Percentiles rank a stretch among this genome's conserved stretches.
phyloP scores from a whole-genome alignment of 2,329 filamentous ascomycete species.

The Pyrenochaeta sp. region DNA sequence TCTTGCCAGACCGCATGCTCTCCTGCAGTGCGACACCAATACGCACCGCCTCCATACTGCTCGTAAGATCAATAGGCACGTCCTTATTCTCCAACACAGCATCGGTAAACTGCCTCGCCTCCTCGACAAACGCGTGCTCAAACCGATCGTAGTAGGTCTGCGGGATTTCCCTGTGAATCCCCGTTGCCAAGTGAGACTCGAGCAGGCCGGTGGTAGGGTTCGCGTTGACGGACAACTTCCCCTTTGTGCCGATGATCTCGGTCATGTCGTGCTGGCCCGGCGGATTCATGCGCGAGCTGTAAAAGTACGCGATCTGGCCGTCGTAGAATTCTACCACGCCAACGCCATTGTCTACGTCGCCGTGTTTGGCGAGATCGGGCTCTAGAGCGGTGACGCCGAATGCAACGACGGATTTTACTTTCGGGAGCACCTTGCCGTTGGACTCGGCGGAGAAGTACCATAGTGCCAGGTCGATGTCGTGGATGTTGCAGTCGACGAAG shows the following conservation, averaged over 20 bases:
- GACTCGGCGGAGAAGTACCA: slow-evolving; percentile 64
- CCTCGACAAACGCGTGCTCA: slow-evolving; percentile 68
- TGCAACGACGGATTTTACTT: slow-evolving; percentile 65
- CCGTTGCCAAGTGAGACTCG: slow-evolving; percentile 61
- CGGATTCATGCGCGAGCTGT: slow-evolving; percentile 71
- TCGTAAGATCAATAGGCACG: slow-evolving; percentile 64
- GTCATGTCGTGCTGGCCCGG: slow-evolving; percentile 73
- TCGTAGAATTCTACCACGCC: slow-evolving; percentile 72
- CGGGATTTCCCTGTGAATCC: slow-evolving; percentile 68
- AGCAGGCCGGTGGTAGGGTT: slow-evolving; percentile 65
- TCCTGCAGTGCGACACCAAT: slow-evolving; percentile 65
- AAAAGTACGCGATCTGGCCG: slow-evolving; percentile 71
- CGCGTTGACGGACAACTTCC: slow-evolving; percentile 69
- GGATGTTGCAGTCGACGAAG: slow-evolving; percentile 75
- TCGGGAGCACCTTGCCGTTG: slow-evolving; percentile 35
- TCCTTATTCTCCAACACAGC: slow-evolving; percentile 64
- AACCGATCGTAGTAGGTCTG: slow-evolving; percentile 70
- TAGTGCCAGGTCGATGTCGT: slow-evolving; percentile 72
- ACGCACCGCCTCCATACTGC: slow-evolving; percentile 66
- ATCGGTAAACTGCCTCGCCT: slow-evolving; percentile 70
- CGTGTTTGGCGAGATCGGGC: slow-evolving; percentile 64
- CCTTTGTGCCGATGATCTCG: slow-evolving; percentile 72
- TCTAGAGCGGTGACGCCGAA: slow-evolving; percentile 68
- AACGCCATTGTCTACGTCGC: slow-evolving; percentile 69
- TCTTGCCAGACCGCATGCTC: slow-evolving; percentile 54